These are phyloP conservation scores for Podaxis carcinomalis DNA, from an alignment of 768 basidiomycete genomes.

Conservation along the genomic window DNA sequence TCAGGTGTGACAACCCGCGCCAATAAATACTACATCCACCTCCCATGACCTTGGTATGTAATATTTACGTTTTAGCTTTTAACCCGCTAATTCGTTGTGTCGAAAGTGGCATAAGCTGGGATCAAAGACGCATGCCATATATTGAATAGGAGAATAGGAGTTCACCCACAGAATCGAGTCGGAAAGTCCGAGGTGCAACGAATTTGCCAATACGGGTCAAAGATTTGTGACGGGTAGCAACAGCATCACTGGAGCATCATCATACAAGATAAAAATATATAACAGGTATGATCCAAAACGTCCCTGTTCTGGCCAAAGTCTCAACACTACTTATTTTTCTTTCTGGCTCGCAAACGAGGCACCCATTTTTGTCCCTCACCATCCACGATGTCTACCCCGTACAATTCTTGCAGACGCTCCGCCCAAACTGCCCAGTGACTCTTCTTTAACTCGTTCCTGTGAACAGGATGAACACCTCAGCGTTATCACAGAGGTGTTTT, in stretches of 20 bases:
- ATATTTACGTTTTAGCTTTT: no score
- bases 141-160: no score
- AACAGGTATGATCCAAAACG: neutral
- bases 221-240: no score
- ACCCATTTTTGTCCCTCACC: neutral
- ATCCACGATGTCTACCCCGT: neutral
- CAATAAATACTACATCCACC: no score
- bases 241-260: no score
- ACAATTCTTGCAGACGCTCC: constrained; percentile 1
- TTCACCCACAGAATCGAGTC: no score
- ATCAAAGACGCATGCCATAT: no score
- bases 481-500: neutral
- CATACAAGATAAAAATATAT: neutral
- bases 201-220: neutral
- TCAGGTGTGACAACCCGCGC: neutral
- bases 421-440: constrained; percentile 3
- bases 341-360: neutral
- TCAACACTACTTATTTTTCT: neutral
- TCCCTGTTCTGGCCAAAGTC: neutral
- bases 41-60: no score
- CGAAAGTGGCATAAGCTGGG: no score
- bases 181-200: neutral
- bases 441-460: constrained; percentile 2
- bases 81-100: no score
- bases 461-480: neutral